A percentile compares a stretch with the other conserved stretches of the same genome.
Conservation (phyloP, 164 flowering plant species). For the Aristolochia contorta region DNA sequence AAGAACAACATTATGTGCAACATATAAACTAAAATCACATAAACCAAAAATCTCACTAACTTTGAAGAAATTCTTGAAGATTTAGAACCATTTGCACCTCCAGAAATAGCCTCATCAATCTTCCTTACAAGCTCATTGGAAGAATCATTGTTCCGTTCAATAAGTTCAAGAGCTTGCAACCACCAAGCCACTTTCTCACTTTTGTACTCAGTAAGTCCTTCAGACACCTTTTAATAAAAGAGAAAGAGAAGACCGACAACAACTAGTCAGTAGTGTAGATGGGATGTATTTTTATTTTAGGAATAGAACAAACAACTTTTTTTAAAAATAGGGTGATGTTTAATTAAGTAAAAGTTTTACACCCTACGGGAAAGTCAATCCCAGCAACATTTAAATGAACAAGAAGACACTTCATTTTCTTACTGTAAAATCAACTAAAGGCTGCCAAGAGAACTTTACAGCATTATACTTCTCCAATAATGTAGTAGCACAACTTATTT, state of each 20-base stretch:
- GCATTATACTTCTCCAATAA: no score
- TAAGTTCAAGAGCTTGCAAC: constrained; percentile 60
- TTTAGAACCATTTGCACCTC: constrained; percentile 32
- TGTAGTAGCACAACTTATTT: no score
- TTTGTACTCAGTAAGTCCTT: constrained; percentile 27
- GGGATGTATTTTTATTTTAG: no score
- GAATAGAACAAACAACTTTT: no score
- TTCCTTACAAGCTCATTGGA: constrained; percentile 49
- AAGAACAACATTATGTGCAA: no score
- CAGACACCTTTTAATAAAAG: constrained; percentile 43
- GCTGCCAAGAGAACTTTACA: no score
- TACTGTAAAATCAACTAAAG: no score
- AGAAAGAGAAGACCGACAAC: background rate
- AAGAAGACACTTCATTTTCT: no score
- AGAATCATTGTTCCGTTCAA: constrained; percentile 44
- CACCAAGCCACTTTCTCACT: constrained; percentile 53
- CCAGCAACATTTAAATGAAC: no score
- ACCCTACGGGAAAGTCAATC: no score
- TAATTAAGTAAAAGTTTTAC: no score
- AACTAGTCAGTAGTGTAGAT: background rate
- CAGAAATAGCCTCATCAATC: constrained; percentile 60
- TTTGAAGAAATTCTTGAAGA: constrained; percentile 42
- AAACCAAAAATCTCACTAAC: constrained; percentile 27
- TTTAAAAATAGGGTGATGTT: no score
- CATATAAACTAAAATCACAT: background rate